A percentile compares a stretch with the other conserved stretches of the same genome.
phyloP scores from a whole-genome alignment of 2,329 filamentous ascomycete genomes.

The Microdochium paspali region DNA sequence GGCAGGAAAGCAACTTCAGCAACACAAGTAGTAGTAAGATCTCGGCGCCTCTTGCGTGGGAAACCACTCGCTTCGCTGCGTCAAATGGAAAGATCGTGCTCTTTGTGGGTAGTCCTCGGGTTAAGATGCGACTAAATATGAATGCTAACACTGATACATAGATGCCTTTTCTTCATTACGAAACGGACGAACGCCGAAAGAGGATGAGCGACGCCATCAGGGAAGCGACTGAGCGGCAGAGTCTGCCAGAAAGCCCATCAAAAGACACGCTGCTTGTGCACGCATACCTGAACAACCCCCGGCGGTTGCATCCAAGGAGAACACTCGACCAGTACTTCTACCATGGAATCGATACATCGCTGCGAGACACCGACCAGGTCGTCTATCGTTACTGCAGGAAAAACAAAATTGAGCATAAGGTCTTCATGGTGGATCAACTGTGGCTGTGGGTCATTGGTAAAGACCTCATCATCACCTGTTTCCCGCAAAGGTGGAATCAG shows the following conservation, averaged over 20 bases:
- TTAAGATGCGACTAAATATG: not conserved
- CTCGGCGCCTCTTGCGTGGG: constrained; percentile 14
- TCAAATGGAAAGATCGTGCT: constrained; percentile 24
- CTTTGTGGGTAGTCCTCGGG: constrained; percentile 18
- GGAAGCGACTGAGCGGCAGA: constrained; percentile 19
- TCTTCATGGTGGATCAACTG: constrained; percentile 61
- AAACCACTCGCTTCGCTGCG: constrained; percentile 16
- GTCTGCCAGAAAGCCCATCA: constrained; percentile 13
- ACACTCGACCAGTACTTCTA: constrained; percentile 60
- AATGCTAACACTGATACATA: constrained; percentile 21
- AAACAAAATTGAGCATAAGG: constrained; percentile 36
- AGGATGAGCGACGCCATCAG: constrained; percentile 46
- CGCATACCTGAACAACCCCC: constrained; percentile 34
- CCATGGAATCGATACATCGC: constrained; percentile 51
- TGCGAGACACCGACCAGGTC: constrained; percentile 53
- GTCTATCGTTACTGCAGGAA: constrained; percentile 46
- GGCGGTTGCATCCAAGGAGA: constrained; percentile 46
- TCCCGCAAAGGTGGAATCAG: constrained; percentile 49
- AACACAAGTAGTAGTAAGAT: constrained; percentile 9
- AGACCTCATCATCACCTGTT: constrained; percentile 50
- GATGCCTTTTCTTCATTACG: constrained; percentile 59
- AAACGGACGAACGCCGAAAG: constrained; percentile 42
- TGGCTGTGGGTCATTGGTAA: constrained; percentile 54
- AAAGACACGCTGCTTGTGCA: constrained; percentile 36
- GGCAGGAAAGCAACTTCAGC: constrained; percentile 16